Conservation (phyloP, 768 basidiomycete genomes). For the Boletus patriciae region DNA sequence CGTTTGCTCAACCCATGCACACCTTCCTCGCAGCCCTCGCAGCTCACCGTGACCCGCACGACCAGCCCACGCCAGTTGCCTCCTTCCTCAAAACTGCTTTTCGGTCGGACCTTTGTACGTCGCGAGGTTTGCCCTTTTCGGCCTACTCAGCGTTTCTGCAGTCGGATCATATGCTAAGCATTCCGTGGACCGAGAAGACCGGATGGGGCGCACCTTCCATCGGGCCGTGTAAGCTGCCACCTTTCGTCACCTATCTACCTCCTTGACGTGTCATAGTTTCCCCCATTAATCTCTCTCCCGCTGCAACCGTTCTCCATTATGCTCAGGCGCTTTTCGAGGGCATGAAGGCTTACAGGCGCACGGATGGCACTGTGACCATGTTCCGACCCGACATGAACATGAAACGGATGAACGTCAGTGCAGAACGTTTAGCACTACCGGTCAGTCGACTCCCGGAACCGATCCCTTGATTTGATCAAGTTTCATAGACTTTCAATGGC, state of each 20-base stretch:
- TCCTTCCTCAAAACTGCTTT: slow-evolving; percentile 65
- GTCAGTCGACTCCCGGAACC: slow-evolving; percentile 39
- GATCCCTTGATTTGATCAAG: slow-evolving; percentile 3
- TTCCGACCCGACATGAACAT: slow-evolving; percentile 98
- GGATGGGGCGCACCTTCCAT: slow-evolving; percentile 89
- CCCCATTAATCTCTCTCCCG: slow-evolving; percentile 26
- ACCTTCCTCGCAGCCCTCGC: slow-evolving; percentile 43
- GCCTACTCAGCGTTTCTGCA: slow-evolving; percentile 26
- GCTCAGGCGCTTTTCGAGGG: slow-evolving; percentile 91
- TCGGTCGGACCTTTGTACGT: slow-evolving; percentile 82
- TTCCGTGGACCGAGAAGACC: slow-evolving; percentile 63
- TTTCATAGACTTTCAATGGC: slow-evolving; percentile 68
- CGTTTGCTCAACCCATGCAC: not conserved
- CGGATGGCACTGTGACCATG: slow-evolving; percentile 69
- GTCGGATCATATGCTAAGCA: slow-evolving; percentile 87
- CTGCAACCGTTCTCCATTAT: slow-evolving; percentile 84
- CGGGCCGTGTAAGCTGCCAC: slow-evolving; percentile 63
- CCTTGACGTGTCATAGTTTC: slow-evolving; percentile 20
- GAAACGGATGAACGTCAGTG: slow-evolving; percentile 90
- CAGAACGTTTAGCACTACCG: slow-evolving; percentile 72
- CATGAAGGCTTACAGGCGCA: slow-evolving; percentile 87
- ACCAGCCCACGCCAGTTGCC: slow-evolving; percentile 60
- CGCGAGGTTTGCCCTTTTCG: slow-evolving; percentile 4
- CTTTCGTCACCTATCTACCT: not conserved
- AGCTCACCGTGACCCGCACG: slow-evolving; percentile 50